Evolutionary conservation across 208 protist genomes (phyloP), one percentile per base, ranked within the genome.

Genomic region (Trypanosoma conorhini): DNA sequence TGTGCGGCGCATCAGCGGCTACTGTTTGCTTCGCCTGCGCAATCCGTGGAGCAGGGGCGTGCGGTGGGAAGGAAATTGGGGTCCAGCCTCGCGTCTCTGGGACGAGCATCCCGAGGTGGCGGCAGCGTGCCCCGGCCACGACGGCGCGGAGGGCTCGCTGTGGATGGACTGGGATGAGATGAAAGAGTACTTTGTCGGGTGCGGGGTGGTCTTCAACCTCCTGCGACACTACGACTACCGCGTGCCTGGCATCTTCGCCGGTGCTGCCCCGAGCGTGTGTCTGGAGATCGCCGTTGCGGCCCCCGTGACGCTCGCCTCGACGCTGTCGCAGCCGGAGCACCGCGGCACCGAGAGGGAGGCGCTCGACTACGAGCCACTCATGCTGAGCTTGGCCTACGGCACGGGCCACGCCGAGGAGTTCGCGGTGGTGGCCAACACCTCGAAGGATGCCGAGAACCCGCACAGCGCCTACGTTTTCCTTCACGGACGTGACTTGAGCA

Each of bases 11-110:
- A 51, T 70, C 26, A 65, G 56, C 9, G 46, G 62, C n/a, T 57
- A 72, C 50, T 66, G 68, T 10, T 74, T 88, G 60, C 64, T 91
- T 55, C 64, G 66, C 42, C 26, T 91, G 44, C 82, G 86, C 28
- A 88, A 91, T 52, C 85, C 87, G 46, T 91, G 82, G 82, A 73
- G 78, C 21, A 63, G 77, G 35, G 80, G 54, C 5, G 77, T 62
- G 24, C 69, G 85, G 66, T 93, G 87, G 85, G 79, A 78, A 35
- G 82, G 83, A 26, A 69, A 72, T 22, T 92, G 87, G 87, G 61
- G 75, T 17, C 73, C 64, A 38, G 54, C 67, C 48, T 82, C 77
- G 24, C 58, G 59, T 61, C 40, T 77, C 64, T 92, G 87, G 87
- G 61, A 72, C 58, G 62, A 77, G 61, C 60, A 83, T 66, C 76